Evolutionary conservation across 2,329 filamentous ascomycete species (phyloP).

Genomic region (Aspergillus sp.): DNA sequence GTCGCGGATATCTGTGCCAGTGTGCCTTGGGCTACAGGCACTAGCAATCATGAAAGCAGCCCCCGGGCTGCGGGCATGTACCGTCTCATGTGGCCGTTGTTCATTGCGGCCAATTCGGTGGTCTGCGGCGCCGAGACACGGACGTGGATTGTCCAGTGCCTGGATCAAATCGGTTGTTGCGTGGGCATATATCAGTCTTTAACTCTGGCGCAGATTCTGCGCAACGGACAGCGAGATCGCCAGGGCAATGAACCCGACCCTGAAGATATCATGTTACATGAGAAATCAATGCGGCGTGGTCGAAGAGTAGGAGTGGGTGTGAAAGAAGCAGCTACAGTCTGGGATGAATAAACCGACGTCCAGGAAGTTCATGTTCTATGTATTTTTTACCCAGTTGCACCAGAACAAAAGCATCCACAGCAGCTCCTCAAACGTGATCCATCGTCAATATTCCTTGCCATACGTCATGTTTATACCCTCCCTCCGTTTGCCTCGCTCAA

Average conservation of each 20-base stretch:
- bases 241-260: neutral
- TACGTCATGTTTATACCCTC: neutral
- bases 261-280: neutral
- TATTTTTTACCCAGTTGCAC: too few species aligned
- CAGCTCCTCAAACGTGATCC: neutral
- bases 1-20: too few species aligned
- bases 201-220: neutral
- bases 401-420: neutral
- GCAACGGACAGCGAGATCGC: neutral
- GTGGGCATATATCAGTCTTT: neutral
- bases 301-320: neutral
- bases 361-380: too few species aligned
- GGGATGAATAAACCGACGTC: neutral
- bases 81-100: too few species aligned
- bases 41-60: too few species aligned
- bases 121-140: too few species aligned
- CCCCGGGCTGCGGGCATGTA: too few species aligned
- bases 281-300: neutral
- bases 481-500: slow-evolving; percentile 3
- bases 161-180: neutral
- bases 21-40: too few species aligned
- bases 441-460: too few species aligned
- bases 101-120: too few species aligned
- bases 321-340: neutral
- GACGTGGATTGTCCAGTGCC: too few species aligned